Conservation (phyloP, 495 filamentous ascomycete species). For the Oidiodendron maius region DNA sequence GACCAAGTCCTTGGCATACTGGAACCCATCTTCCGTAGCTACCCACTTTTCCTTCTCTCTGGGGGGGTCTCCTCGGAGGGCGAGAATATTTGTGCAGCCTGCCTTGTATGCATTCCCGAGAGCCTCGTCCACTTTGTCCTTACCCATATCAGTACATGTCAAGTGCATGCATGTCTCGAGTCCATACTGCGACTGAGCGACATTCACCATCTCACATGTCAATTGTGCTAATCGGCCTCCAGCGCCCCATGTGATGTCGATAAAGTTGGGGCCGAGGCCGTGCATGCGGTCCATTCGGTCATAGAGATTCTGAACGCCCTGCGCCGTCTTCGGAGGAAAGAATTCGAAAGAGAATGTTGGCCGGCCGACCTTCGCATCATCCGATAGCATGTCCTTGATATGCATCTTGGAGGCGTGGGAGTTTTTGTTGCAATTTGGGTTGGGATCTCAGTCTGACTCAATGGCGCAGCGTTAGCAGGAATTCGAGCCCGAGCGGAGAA, state of each 20-base stretch:
- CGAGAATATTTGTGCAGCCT: constrained; percentile 96
- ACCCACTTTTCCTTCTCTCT: constrained; percentile 93
- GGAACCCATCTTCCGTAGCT: constrained; percentile 77
- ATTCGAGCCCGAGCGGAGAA: no score
- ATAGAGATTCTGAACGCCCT: constrained; percentile 98
- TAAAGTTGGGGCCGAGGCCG: constrained; percentile 83
- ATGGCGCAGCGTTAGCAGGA: neutral
- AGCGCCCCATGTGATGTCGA: constrained; percentile 98
- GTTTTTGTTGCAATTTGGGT: neutral
- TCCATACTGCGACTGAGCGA: constrained; percentile 93
- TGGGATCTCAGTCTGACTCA: neutral
- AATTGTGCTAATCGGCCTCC: constrained; percentile 85
- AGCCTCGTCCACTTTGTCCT: constrained; percentile 82
- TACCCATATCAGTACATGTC: constrained; percentile 97
- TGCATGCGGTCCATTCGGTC: constrained; percentile 99
- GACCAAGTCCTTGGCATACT: constrained; percentile 89
- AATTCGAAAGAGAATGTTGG: constrained; percentile 98
- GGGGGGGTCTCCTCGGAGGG: constrained; percentile 90
- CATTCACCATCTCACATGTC: constrained; percentile 96
- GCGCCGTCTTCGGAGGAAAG: constrained; percentile 98
- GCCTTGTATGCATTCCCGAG: constrained; percentile 86
- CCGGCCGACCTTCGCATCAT: constrained; percentile 65
- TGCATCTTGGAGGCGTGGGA: constrained; percentile 48
- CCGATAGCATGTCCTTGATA: constrained; percentile 86
- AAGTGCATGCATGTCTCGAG: constrained; percentile 99